Evolutionary conservation across 2,329 filamentous ascomycete genomes (phyloP).

Genomic region (Sordariomycetes sp.): DNA sequence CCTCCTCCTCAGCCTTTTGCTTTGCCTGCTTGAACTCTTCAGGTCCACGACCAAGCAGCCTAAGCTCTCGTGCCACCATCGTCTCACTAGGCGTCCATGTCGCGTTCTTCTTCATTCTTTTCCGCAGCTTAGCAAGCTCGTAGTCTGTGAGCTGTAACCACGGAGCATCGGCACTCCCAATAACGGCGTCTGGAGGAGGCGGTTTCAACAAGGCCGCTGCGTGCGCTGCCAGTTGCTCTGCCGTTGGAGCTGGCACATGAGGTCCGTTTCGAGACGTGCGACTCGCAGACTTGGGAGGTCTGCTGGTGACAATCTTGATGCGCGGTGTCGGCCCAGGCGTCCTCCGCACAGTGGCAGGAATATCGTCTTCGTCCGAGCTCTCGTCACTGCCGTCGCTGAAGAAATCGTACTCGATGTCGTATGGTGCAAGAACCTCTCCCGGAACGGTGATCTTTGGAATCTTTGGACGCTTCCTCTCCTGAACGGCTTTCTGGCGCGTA

Average conservation of each 20-base stretch:
- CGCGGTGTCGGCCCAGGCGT: conserved; percentile 29
- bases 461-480: conserved; percentile 11
- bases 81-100: conserved; percentile 78
- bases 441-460: conserved; percentile 54
- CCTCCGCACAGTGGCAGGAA: conserved; percentile 22
- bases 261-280: conserved; percentile 22
- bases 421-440: conserved; percentile 56
- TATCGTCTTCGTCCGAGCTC: conserved; percentile 40
- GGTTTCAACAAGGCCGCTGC: conserved; percentile 39
- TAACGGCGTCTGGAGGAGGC: conserved; percentile 48
- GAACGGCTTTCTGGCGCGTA: conserved; percentile 38
- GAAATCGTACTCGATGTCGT: conserved; percentile 53
- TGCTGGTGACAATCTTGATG: conserved; percentile 36
- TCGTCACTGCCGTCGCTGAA: conserved; percentile 44
- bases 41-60: conserved; percentile 57
- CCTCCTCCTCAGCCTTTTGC: conserved; percentile 56
- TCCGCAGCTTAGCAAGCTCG: conserved; percentile 61
- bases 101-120: conserved; percentile 87
- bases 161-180: conserved; percentile 50
- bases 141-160: conserved; percentile 59
- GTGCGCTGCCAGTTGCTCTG: conserved; percentile 26
- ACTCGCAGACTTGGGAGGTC: conserved; percentile 33
- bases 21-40: conserved; percentile 54
- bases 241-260: conserved; percentile 21
- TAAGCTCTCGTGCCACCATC: conserved; percentile 75